Evolutionary conservation across 2,329 filamentous ascomycete species (phyloP).

Genomic region (Colletotrichum nymphaeae): DNA sequence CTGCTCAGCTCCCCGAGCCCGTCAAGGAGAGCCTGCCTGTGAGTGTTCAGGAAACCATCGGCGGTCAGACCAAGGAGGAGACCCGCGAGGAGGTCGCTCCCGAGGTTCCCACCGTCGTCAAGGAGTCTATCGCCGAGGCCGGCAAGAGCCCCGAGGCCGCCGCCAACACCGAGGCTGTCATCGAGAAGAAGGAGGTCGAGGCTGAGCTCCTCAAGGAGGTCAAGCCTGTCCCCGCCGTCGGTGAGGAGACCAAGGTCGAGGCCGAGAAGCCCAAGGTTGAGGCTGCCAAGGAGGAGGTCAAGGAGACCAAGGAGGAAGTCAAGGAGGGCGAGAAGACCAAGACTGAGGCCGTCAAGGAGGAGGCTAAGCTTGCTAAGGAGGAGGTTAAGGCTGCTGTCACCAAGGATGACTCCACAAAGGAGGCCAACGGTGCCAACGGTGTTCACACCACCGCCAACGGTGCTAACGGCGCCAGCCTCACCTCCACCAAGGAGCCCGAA

Average conservation of each 20-base stretch:
- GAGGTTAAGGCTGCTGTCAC: conserved; percentile 29
- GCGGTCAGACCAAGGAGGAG: conserved; percentile 54
- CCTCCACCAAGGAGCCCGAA: conserved; percentile 35
- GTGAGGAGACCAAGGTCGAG: conserved; percentile 41
- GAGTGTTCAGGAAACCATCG: conserved; percentile 61
- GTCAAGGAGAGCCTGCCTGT: conserved; percentile 64
- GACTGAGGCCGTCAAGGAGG: conserved; percentile 36
- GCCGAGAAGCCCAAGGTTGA: conserved; percentile 38
- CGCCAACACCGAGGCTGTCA: conserved; percentile 73
- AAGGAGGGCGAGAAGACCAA: conserved; percentile 35
- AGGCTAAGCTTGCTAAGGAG: conserved; percentile 36
- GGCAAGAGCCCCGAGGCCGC: conserved; percentile 77
- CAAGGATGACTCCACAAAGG: conserved; percentile 27
- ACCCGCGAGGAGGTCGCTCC: conserved; percentile 58
- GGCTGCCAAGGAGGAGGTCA: conserved; percentile 40
- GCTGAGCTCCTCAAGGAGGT: conserved; percentile 77
- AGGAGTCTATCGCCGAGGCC: conserved; percentile 68
- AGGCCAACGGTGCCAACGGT: conserved; percentile 26
- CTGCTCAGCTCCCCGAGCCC: conserved; percentile 63
- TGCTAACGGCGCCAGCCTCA: conserved; percentile 39
- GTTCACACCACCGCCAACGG: conserved; percentile 32
- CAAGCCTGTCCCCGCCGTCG: conserved; percentile 52
- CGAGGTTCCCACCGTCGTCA: conserved; percentile 66
- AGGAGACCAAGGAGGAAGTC: conserved; percentile 34
- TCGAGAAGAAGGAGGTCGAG: conserved; percentile 81